Conservation (phyloP, 305 asterid species). For the Coffea humblotiana region DNA sequence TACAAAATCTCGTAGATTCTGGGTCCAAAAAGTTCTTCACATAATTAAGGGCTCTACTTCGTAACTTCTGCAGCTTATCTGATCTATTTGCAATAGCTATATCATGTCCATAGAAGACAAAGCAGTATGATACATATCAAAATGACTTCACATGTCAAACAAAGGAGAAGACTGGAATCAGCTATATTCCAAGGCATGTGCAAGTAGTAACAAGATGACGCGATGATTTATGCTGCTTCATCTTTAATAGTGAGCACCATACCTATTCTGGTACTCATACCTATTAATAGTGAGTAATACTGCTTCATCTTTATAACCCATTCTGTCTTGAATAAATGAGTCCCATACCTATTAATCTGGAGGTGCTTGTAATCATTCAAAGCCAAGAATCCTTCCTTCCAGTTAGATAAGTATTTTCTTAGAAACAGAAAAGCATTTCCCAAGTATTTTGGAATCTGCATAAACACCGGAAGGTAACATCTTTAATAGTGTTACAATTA, state of each 20-base stretch:
- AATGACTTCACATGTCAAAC: background rate
- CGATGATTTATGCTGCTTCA: background rate
- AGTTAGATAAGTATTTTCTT: background rate
- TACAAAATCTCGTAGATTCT: background rate
- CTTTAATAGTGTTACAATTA: background rate
- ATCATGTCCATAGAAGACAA: background rate
- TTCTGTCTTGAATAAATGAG: background rate
- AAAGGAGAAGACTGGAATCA: background rate
- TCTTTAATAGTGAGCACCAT: too few relatives aligned
- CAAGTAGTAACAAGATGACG: background rate
- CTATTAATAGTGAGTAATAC: too few relatives aligned
- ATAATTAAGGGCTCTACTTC: background rate
- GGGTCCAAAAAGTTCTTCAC: background rate
- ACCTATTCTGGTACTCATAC: too few relatives aligned
- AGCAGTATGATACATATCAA: background rate
- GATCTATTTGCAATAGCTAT: background rate
- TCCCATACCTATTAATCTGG: slow-evolving; percentile 1
- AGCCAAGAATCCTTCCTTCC: background rate
- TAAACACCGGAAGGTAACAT: background rate
- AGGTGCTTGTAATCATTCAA: slow-evolving; percentile 11
- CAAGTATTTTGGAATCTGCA: background rate
- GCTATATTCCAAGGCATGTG: background rate
- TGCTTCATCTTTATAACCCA: background rate
- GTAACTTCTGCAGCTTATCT: background rate
- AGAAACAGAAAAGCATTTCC: background rate